Evolutionary conservation across 2,329 filamentous ascomycete species (phyloP), one percentile per base, ranked within the genome.

Genomic region (Amylocarpus encephaloides): DNA sequence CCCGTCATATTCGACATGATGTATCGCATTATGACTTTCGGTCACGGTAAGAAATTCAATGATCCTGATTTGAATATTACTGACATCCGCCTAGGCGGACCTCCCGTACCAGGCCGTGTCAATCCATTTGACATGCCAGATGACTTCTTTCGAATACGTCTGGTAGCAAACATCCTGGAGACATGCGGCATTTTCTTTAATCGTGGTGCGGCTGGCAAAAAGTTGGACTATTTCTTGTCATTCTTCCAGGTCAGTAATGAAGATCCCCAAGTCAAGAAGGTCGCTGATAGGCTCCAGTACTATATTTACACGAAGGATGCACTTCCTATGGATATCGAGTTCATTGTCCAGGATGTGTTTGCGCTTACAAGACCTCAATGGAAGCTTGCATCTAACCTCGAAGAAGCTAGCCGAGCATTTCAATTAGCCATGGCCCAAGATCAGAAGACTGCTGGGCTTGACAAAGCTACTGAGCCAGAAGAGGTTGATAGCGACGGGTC

Each of bases 171-270:
- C 12, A 76, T 98, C 43, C 77, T 98, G 4, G 94, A 98, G 69
- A 96, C 91, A 0, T 97, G 92, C 59, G 93, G 94, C 48, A 85
- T 94, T 68, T 98, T 92, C 71, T 98, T 96, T 62, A 93, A 93
- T 67, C 86, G 92, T 61, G 93, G 94, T 6, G 83, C 86, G 39
- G 88, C 91, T 1, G 94, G 91, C 68, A 97, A 97, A 75, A 98
- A 97, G 70, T 78, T 98, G 9, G 93, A 98, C 64, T 97, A 95
- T 68, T 98, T 97, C 69, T 74, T 98, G 53, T 92, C 86, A 0
- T 97, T 97, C 70, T 89, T 98, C 62, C 91, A 95, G 74, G 82
- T 85, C 53, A 49, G 48, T 30, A 43, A 6, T 16, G 29, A 34
- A 5, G 15, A 12, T 15, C 66, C 15, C 19, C 16, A 34, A 22